Base-by-base conservation (phyloP, 495 filamentous ascomycete species). In the Aspergillus asperescens region DNA sequence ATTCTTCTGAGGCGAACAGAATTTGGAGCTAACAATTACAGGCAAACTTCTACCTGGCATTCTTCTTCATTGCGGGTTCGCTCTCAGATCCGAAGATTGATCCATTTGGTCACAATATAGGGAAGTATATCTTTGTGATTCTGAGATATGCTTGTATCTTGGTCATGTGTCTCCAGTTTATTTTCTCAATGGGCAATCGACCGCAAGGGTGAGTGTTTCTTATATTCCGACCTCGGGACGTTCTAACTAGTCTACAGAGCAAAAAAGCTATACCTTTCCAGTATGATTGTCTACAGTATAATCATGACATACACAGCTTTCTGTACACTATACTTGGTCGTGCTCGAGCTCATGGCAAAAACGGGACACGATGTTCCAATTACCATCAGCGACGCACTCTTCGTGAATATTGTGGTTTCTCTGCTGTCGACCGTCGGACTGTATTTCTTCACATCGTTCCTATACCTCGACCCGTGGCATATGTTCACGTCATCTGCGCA, bases 401-500 rank as follows among this genome's bases (percentile, higher is more conserved):
- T 99, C 73, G 89, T 91, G 43, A 96, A 97, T 71, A 79, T 99
- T 24, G 88, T 96, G 65, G 79, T 99, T 52, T 90, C 85, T n/a
- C 87, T 86, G 45, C 77, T 83, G 18, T 91, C 87, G 5, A 99
- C 94, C 1, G 70, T 97, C 31, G 94, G 94, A 1, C 77, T 99
- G 1, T 97, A 97, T 77, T 95, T 99, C 76, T 76, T 95, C 71
- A 95, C 90, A 80, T 88, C 83, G 52, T 93, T 97, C 75, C 68
- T 99, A 23, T 99, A 97, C 70, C 82, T 96, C 22, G 94, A 97
- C 62, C 94, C 94, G 0, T 99, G 94, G 94, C 93, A 99, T 75
- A 95, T 99, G 90, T 88, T 97, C 71, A 99, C 94, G 24, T 88
- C 82, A 1, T 84, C 88, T 0, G 79, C 79, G n/a, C 91, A 96